Conservation (phyloP, 1,284 basidiomycete species). For the Pholiota adiposa region DNA sequence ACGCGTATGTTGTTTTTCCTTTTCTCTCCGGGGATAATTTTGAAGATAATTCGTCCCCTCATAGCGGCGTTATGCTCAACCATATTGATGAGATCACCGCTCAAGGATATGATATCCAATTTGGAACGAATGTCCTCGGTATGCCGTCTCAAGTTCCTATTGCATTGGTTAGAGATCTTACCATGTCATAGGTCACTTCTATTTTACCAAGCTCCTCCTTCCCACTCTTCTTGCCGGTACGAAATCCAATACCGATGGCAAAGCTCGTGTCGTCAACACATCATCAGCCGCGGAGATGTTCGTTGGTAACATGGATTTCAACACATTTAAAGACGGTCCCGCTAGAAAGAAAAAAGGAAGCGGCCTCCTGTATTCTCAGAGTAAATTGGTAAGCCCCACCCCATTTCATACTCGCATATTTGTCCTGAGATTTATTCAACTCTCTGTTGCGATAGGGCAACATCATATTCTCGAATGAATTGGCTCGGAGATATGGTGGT, state of each 20-base stretch:
- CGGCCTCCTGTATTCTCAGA: conserved; percentile 47
- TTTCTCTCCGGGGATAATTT: conserved; percentile 15
- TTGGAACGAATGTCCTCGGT: conserved; percentile 57
- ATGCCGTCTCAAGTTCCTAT: background rate
- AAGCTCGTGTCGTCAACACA: conserved; percentile 51
- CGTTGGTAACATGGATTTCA: conserved; percentile 34
- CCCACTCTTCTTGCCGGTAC: conserved; percentile 48
- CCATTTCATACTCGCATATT: background rate
- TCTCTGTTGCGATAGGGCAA: conserved; percentile 41
- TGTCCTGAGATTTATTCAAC: too few relatives aligned
- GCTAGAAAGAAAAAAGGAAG: conserved; percentile 33
- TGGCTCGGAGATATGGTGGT: conserved; percentile 52
- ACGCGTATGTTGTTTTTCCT: conserved; percentile 41
- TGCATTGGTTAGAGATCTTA: background rate
- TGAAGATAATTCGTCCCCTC: background rate
- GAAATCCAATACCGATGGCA: conserved; percentile 36
- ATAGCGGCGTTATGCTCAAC: conserved; percentile 59
- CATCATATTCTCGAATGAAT: conserved; percentile 50
- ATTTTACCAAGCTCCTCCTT: conserved; percentile 53
- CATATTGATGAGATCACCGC: conserved; percentile 47
- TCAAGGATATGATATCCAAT: conserved; percentile 57
- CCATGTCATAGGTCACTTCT: conserved; percentile 22
- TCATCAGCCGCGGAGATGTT: conserved; percentile 41
- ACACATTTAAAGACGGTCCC: conserved; percentile 36
- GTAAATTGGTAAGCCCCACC: conserved; percentile 48